Conservation (phyloP, 2,329 filamentous ascomycete genomes). For the Leptodontidium sp. region DNA sequence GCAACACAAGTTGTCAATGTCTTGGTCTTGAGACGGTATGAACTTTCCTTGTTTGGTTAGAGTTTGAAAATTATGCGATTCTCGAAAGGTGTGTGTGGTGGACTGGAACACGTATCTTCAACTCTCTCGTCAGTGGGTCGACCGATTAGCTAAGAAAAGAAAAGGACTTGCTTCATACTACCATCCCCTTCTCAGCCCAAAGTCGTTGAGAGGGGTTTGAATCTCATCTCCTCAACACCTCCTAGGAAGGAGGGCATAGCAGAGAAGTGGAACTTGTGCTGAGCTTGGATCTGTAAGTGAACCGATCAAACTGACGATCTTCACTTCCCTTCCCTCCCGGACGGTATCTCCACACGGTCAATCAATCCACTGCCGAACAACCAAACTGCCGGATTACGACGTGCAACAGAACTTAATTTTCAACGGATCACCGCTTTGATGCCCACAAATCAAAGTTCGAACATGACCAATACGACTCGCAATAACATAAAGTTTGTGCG, state of each 20-base stretch:
- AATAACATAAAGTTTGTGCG: neutral
- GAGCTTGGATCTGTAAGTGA: constrained; percentile 5
- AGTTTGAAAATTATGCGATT: neutral
- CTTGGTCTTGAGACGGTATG: neutral
- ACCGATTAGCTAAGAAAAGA: no score
- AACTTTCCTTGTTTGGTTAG: neutral
- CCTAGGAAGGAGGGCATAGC: no score
- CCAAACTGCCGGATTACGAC: neutral
- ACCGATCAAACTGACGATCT: neutral
- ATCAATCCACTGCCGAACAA: neutral
- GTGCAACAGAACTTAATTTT: neutral
- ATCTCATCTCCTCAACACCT: no score
- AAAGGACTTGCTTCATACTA: neutral
- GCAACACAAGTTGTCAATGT: neutral
- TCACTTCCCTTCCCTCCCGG: neutral
- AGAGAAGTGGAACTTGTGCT: no score
- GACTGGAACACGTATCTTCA: neutral
- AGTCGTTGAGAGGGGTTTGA: neutral
- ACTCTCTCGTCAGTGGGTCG: neutral
- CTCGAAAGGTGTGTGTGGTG: neutral
- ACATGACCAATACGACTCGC: neutral
- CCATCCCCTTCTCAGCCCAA: neutral
- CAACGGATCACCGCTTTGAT: neutral
- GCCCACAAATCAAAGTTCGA: neutral
- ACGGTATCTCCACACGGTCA: neutral